Base-by-base conservation (phyloP, 1,284 basidiomycete species). In the Ceratorhiza oryzae-sativae region DNA sequence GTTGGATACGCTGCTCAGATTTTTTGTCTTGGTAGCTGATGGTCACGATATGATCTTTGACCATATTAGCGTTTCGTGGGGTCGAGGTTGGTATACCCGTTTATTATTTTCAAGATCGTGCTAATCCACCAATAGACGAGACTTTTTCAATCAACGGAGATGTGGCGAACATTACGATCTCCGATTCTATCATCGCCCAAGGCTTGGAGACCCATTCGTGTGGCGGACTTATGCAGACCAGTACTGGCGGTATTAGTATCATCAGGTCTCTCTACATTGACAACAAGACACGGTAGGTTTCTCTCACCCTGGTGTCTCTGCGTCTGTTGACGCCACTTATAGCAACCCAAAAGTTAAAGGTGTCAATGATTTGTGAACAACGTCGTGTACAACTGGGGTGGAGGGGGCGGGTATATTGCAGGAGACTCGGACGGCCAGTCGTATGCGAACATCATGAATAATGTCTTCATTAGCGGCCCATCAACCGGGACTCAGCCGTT, bases 31-130 rank as follows among this genome's bases (percentile, higher is more conserved):
- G 78, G 80, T 81, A 73, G 80, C 80, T 27, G 78, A 81, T 53
- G 80, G 80, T 23, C 74, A 73, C 34, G 80, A 81, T 72, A 81
- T 81, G 80, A 81, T 81, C 34, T 81, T 81, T 59, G 80, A 81
- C 75, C 80, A 81, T 73, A 77, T 81, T 62, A 80, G 79, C 25
- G 80, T 80, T 5, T 80, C 80, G 3, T 81, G 80, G 80, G 80
- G 80, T 12, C 77, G 80, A n/a, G 63, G 63, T 67, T n/a, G 27
- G 63, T 51, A 9, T 3, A 1, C 42, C 20, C 2, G 20, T 27
- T 23, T 13, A 3, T 53, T 3, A n/a, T 20, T 18, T 23, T 23
- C 36, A 18, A 55, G 32, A 23, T 23, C 20, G 13, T 23, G 32
- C 48, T 53, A 2, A 42, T n/a, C 3, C 23, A 23, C 18, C 1